Conservation (phyloP, 129 eudicot species). For the Artemisia tridentata region DNA sequence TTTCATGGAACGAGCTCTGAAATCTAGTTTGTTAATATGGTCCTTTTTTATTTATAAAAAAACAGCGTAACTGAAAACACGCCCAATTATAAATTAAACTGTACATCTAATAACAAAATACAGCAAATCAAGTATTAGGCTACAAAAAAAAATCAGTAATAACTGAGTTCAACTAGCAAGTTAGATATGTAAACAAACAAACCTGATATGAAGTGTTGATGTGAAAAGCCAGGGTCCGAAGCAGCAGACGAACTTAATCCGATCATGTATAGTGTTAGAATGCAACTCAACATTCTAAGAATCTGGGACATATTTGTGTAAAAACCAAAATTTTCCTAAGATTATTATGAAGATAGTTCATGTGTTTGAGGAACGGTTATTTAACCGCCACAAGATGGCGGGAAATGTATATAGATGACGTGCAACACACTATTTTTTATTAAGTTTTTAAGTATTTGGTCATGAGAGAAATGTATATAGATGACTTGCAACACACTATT, state of each 20-base stretch:
- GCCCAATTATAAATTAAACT: not conserved
- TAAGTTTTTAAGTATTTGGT: too few relatives aligned
- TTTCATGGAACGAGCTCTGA: too few relatives aligned
- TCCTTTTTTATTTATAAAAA: too few relatives aligned
- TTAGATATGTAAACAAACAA: slow-evolving; percentile 9
- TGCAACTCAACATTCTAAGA: slow-evolving; percentile 7
- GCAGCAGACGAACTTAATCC: slow-evolving; percentile 17
- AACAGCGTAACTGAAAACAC: not conserved
- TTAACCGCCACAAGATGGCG: slow-evolving; percentile 20
- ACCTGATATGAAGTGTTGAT: slow-evolving; percentile 41
- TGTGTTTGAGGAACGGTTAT: slow-evolving; percentile 12
- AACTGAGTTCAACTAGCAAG: not conserved
- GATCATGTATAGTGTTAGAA: slow-evolving; percentile 28
- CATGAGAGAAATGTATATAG: too few relatives aligned
- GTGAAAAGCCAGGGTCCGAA: slow-evolving; percentile 21
- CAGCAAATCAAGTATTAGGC: not conserved
- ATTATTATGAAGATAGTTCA: not conserved
- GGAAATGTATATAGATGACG: slow-evolving; percentile 7
- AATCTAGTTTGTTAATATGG: too few relatives aligned
- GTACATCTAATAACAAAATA: not conserved
- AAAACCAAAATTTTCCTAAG: not conserved
- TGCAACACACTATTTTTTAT: too few relatives aligned
- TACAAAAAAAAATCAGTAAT: not conserved
- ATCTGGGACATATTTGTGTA: slow-evolving; percentile 13
- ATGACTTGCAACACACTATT: too few relatives aligned